Base-by-base conservation (phyloP, 305 asterid genomes). In the Plantago coronopus region DNA sequence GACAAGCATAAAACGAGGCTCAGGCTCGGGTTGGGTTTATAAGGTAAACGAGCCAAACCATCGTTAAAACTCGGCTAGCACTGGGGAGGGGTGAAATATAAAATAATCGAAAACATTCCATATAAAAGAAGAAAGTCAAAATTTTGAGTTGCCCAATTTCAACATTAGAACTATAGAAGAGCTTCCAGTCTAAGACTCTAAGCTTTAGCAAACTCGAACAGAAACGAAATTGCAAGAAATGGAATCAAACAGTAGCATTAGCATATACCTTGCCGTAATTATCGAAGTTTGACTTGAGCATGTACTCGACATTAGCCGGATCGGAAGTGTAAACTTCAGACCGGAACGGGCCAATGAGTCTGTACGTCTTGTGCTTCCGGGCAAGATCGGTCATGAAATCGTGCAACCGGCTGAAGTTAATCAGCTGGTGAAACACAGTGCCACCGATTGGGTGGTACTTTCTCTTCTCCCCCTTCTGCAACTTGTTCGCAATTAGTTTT, bases 341-440 rank as follows among this genome's bases (percentile, higher is more conserved):
- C 1, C 79, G 62, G n/a, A 72, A 80, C 40, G 70, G 81, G 40
- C 68, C 69, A 17, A 75, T 71, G n/a, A 80, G 60, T 62, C 86
- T 66, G 57, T 72, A 80, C 34, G 86, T 80, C 54, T 61, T 68
- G 51, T 78, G 57, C 56, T 75, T 73, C 11, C 45, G 49, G 2
- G 87, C 81, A 45, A 81, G 73, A 61, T 78, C 80, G 17, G 84
- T 74, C 79, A 78, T 78, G 67, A 75, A 74, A 55, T 81, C 73
- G 46, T 81, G 87, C 65, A 78, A 55, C 37, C 81, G 73, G 18
- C 67, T 59, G 62, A 78, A 81, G 49, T 81, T 81, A 2, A 70
- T 17, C 38, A 80, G 74, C 59, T 77, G 83, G 50, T 77, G 59
- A 9, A 78, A 31, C 2, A 69, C 22, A 2, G 85, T 77, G 27